phyloP scores from a whole-genome alignment of 768 basidiomycete genomes.

The Roridomyces roridus region DNA sequence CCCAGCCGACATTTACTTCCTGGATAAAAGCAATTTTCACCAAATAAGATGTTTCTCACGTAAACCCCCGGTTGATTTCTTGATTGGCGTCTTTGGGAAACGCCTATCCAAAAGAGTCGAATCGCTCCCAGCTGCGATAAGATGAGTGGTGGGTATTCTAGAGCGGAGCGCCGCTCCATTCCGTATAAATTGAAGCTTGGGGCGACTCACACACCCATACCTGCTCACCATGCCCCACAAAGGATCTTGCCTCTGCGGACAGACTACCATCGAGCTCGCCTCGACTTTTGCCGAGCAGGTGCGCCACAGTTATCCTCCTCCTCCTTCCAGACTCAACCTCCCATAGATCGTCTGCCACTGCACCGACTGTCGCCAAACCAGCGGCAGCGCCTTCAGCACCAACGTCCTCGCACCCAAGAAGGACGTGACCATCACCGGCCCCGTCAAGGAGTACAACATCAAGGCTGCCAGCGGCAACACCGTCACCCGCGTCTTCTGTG shows the following conservation, averaged over 20 bases:
- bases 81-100: too few species aligned
- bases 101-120: too few species aligned
- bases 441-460: slow-evolving; percentile 36
- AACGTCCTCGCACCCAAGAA: slow-evolving; percentile 42
- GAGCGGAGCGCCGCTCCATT: too few species aligned
- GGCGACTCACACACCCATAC: too few species aligned
- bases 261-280: slow-evolving; percentile 34
- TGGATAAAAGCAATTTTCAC: too few species aligned
- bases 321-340: background rate
- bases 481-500: slow-evolving; percentile 45
- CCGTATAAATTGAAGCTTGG: too few species aligned
- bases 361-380: slow-evolving; percentile 42
- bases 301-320: too few species aligned
- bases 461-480: slow-evolving; percentile 40
- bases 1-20: slow-evolving; percentile 35
- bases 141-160: too few species aligned
- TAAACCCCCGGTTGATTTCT: too few species aligned
- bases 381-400: slow-evolving; percentile 46
- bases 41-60: too few species aligned
- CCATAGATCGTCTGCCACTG: slow-evolving; percentile 43
- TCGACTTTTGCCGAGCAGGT: slow-evolving; percentile 38
- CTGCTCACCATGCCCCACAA: slow-evolving; percentile 28
- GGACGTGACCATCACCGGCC: slow-evolving; percentile 38
- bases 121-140: too few species aligned
- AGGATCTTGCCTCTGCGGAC: slow-evolving; percentile 41